phyloP scores from a whole-genome alignment of 306 rosid genomes.

The Medicago truncatula region DNA sequence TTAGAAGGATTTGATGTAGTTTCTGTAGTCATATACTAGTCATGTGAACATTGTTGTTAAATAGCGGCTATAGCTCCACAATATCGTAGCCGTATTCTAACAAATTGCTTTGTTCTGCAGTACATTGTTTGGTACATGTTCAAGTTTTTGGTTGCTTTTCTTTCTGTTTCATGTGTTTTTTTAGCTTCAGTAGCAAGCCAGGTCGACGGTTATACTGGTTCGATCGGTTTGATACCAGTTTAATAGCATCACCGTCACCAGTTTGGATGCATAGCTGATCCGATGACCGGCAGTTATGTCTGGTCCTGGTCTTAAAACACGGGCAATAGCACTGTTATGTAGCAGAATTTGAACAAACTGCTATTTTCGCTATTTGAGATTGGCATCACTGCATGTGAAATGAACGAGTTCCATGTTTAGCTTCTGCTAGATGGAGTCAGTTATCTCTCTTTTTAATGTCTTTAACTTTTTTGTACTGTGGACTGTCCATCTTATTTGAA shows the following conservation, averaged over 20 bases:
- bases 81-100: neutral
- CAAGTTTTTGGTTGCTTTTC: neutral
- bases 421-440: constrained; percentile 22
- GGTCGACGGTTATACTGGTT: neutral
- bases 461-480: no score
- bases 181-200: neutral
- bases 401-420: constrained; percentile 21
- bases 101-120: neutral
- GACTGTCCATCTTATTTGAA: neutral
- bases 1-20: constrained; percentile 24
- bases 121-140: neutral
- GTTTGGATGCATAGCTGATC: neutral
- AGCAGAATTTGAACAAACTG: neutral
- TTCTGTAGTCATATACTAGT: constrained; percentile 25
- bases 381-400: neutral
- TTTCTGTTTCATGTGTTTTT: neutral
- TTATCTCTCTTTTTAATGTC: neutral
- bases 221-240: neutral
- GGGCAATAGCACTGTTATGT: neutral
- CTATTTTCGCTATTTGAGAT: neutral
- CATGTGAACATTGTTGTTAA: constrained; percentile 10
- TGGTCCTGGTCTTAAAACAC: neutral
- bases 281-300: neutral
- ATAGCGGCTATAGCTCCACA: neutral
- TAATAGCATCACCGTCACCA: neutral